Conservation (phyloP, 1,284 basidiomycete species). For the Meripilus lineatus region DNA sequence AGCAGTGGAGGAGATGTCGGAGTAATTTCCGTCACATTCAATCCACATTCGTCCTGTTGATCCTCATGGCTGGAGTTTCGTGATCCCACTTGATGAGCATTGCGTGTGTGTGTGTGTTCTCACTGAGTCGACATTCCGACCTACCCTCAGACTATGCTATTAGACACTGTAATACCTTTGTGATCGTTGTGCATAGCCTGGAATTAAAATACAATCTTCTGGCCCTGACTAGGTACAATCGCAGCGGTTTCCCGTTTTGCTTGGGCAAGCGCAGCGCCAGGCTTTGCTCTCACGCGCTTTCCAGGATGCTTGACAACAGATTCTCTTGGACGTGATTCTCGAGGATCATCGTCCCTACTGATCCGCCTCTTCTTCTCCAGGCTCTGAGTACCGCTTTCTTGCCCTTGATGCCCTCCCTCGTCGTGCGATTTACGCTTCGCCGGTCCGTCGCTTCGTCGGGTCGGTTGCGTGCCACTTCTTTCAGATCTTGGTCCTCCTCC, state of each 20-base stretch:
- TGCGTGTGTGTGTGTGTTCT: too few relatives aligned
- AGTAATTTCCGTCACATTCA: not conserved
- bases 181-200: too few relatives aligned
- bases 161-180: too few relatives aligned
- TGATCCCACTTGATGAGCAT: too few relatives aligned
- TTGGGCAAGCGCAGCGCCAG: constrained; percentile 87
- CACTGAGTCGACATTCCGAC: too few relatives aligned
- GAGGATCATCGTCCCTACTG: constrained; percentile 9
- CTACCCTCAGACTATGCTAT: too few relatives aligned
- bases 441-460: not conserved
- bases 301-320: constrained; percentile 12
- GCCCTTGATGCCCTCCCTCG: constrained; percentile 13
- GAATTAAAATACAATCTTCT: constrained; percentile 89
- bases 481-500: constrained; percentile 40
- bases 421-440: constrained; percentile 9
- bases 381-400: constrained; percentile 5
- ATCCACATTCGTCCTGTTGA: too few relatives aligned
- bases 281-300: constrained; percentile 57
- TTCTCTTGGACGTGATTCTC: constrained; percentile 5
- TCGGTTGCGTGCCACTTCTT: constrained; percentile 9
- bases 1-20: constrained; percentile 40
- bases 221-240: constrained; percentile 77
- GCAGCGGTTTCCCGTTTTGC: constrained; percentile 84
- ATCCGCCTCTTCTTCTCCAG: constrained; percentile 11
- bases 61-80: too few relatives aligned